These are phyloP conservation scores for Exophiala phaeomuriformis DNA, from an alignment of 2,329 filamentous ascomycete species.

Conservation along the genomic window DNA sequence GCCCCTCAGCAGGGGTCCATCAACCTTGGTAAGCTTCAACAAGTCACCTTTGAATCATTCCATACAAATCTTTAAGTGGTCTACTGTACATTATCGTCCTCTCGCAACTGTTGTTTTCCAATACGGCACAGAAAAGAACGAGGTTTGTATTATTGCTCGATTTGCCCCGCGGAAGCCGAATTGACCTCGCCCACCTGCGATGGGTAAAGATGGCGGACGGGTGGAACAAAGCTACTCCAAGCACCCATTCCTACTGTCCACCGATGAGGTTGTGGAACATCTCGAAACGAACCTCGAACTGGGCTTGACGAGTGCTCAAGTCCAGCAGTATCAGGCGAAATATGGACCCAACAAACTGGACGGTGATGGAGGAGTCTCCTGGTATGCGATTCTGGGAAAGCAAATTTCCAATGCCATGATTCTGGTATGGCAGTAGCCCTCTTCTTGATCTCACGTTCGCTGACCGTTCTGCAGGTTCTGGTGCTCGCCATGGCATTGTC, in stretches of 20 bases:
- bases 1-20: neutral
- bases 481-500: slow-evolving; percentile 64
- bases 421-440: slow-evolving; percentile 34
- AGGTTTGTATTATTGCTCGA: neutral
- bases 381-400: slow-evolving; percentile 44
- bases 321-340: slow-evolving; percentile 38
- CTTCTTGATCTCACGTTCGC: slow-evolving; percentile 3
- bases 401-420: slow-evolving; percentile 53
- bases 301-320: slow-evolving; percentile 41
- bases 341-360: slow-evolving; percentile 47
- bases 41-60: neutral
- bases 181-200: slow-evolving; percentile 5
- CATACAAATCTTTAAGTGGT: no score
- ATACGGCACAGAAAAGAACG: neutral
- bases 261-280: slow-evolving; percentile 38
- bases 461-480: slow-evolving; percentile 36
- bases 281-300: slow-evolving; percentile 43
- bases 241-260: slow-evolving; percentile 33
- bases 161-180: neutral
- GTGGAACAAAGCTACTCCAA: slow-evolving; percentile 29
- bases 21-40: neutral
- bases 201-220: slow-evolving; percentile 18
- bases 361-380: slow-evolving; percentile 40
- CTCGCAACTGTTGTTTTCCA: neutral
- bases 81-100: no score